Conservation (phyloP, 129 eudicot species). For the Ambrosia artemisiifolia region DNA sequence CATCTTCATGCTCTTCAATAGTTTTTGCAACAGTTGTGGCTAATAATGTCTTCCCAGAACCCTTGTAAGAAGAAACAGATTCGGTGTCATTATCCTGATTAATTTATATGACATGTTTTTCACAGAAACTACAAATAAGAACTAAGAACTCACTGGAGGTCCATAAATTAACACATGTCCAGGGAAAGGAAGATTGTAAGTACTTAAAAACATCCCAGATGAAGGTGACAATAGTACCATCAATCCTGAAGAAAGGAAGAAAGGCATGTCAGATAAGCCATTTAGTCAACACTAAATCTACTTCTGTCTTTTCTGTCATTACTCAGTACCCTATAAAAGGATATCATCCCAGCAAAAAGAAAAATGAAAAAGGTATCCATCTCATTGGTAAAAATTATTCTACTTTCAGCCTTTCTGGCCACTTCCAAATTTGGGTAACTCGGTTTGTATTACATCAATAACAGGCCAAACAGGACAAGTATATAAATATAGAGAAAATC, state of each 20-base stretch:
- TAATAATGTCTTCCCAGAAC: slow-evolving; percentile 91
- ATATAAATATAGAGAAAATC: not conserved
- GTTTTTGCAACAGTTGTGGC: slow-evolving; percentile 78
- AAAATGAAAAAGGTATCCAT: not conserved
- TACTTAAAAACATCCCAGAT: slow-evolving; percentile 57
- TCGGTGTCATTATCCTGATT: slow-evolving; percentile 4
- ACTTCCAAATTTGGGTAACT: not conserved
- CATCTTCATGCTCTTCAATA: slow-evolving; percentile 58
- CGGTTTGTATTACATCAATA: not conserved
- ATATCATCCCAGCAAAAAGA: slow-evolving; percentile 6
- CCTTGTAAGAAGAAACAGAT: slow-evolving; percentile 39
- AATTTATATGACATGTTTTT: not conserved
- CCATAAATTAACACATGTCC: slow-evolving; percentile 91
- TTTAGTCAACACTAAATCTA: not conserved
- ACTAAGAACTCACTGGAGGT: slow-evolving; percentile 72
- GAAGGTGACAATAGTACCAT: slow-evolving; percentile 58
- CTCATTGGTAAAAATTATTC: not conserved
- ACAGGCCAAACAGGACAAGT: not conserved
- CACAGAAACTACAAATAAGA: not conserved
- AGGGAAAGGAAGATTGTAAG: slow-evolving; percentile 76
- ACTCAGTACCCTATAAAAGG: not conserved
- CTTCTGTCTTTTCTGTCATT: not conserved
- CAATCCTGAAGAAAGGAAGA: slow-evolving; percentile 61
- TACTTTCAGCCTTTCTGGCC: not conserved
- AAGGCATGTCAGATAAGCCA: slow-evolving; percentile 6